Base-by-base conservation (phyloP, 257 asterid genomes). In the Solanum verrucosum region DNA sequence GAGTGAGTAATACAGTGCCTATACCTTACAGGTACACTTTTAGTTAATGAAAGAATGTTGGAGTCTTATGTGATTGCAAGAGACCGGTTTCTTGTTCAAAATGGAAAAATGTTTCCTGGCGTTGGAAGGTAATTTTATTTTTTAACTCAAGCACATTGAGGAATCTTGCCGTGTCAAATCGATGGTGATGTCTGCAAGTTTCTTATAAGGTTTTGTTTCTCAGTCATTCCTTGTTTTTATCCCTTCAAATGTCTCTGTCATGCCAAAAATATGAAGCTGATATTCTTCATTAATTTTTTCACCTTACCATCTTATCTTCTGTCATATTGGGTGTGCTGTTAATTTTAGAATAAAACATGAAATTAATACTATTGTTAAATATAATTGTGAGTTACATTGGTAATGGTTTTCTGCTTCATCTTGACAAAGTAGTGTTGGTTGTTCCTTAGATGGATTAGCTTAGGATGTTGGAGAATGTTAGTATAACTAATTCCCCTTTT, bases 61-160 rank as follows among this genome's bases (percentile, higher is more conserved):
- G 99, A 97, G 91, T 93, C 99, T 14, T 97, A 96, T 89, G 94
- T 97, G 88, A 97, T 97, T 89, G 99, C 99, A 77, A 96, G 99
- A 93, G 99, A 97, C 74, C 92, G 99, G 72, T 97, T 97, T 91
- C 99, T 97, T 88, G 95, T 90, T 90, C 95, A 96, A 88, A 92
- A 92, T 91, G 99, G 99, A 85, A 97, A 96, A 91, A 97, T 96
- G 99, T 97, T 95, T 89, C 99, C 99, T 67, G 89, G 98, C 23
- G 73, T 93, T 71, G 99, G 99, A 92, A 97, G 98, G 99, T 96
- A 84, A 7, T 84, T 85, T 63, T 60, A 33, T 72, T 38, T 74
- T 29, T 56, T 11, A 6, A 27, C 67, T 63, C 37, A 33, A 33
- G 65, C 82, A 67, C 60, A 27, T 85, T 35, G 29, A 71, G 81